A percentile compares a stretch with the other conserved stretches of the same genome.
Conservation (phyloP, 2,329 filamentous ascomycete species). For the Hypomyces perniciosus region DNA sequence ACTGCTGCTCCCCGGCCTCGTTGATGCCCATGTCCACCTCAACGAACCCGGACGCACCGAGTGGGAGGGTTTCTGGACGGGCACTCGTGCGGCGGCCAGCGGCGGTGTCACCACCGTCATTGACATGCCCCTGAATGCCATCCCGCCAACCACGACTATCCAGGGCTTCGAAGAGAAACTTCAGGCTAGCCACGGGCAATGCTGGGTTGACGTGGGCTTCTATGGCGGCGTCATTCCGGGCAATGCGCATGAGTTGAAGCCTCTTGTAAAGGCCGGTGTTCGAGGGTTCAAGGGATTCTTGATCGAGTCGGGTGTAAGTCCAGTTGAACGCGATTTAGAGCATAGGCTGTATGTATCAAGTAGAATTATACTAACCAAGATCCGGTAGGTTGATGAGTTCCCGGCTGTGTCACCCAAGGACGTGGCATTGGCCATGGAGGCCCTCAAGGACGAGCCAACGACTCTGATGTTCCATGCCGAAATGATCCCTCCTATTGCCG, state of each 20-base stretch:
- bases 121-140: conserved; percentile 96
- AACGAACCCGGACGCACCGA: conserved; percentile 96
- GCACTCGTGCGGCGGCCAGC: conserved; percentile 87
- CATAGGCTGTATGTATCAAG: background rate
- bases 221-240: conserved; percentile 93
- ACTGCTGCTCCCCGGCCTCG: conserved; percentile 81
- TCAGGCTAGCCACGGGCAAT: conserved; percentile 74
- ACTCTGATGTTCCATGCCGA: conserved; percentile 99
- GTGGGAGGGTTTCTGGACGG: conserved; percentile 97
- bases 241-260: conserved; percentile 72
- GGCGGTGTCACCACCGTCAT: conserved; percentile 95
- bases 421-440: conserved; percentile 72
- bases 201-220: conserved; percentile 98
- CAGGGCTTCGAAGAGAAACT: conserved; percentile 78
- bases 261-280: conserved; percentile 77
- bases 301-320: conserved; percentile 85
- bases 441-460: conserved; percentile 73
- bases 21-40: conserved; percentile 95
- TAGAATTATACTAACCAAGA: conserved; percentile 14
- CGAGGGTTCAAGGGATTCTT: conserved; percentile 96
- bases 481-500: conserved; percentile 85
- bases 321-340: too few relatives aligned
- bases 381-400: conserved; percentile 78
- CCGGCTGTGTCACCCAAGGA: conserved; percentile 79
- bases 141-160: conserved; percentile 91